A percentile compares a stretch with the other conserved stretches of the same genome.
phyloP scores from a whole-genome alignment of 345 rosid species.

The Salix udensis region DNA sequence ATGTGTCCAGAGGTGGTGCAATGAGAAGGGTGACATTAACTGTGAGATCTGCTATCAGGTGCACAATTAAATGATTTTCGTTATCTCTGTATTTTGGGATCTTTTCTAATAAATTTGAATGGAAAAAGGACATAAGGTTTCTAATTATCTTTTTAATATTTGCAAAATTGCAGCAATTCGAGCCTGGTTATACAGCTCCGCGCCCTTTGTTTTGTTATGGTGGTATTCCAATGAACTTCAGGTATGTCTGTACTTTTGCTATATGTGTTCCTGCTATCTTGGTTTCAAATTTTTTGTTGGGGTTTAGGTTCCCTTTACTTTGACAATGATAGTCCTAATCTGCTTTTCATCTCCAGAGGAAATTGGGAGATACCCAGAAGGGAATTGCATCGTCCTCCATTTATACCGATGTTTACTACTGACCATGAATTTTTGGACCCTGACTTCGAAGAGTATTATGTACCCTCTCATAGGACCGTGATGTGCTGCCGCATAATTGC shows the following conservation, averaged over 20 bases:
- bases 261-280: neutral
- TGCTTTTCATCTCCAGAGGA: slow-evolving; percentile 31
- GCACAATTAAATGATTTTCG: slow-evolving; percentile 5
- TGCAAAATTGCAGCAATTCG: slow-evolving; percentile 53
- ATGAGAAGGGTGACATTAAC: slow-evolving; percentile 67
- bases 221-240: slow-evolving; percentile 53
- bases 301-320: neutral
- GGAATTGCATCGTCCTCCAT: slow-evolving; percentile 45
- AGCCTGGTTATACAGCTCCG: slow-evolving; percentile 59
- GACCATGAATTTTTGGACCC: slow-evolving; percentile 38
- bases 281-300: neutral
- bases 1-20: slow-evolving; percentile 90
- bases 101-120: neutral
- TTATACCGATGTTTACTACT: slow-evolving; percentile 40
- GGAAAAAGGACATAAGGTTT: neutral
- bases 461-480: slow-evolving; percentile 51
- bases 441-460: slow-evolving; percentile 44
- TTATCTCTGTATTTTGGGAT: neutral
- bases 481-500: slow-evolving; percentile 68
- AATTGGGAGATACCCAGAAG: slow-evolving; percentile 60
- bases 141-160: neutral
- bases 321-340: neutral
- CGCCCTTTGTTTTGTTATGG: slow-evolving; percentile 51
- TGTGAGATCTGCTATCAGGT: slow-evolving; percentile 92
- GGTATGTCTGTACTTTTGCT: slow-evolving; percentile 33